Evolutionary conservation across 805 yeast genomes (phyloP), one percentile per base, ranked within the genome.

Genomic region (Nakazawaea sp.): DNA sequence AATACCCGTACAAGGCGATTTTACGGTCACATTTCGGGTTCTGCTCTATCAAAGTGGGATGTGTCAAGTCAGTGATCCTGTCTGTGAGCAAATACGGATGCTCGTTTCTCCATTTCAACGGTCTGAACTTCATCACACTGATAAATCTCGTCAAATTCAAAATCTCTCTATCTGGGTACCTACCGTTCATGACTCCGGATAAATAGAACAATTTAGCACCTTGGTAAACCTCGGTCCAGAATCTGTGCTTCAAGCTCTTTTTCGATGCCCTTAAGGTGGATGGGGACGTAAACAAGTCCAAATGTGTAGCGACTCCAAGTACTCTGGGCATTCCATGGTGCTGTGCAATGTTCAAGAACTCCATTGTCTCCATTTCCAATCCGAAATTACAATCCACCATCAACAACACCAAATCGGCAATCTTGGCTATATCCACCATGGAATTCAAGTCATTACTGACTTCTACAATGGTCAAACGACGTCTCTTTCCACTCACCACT

Each of bases 321-420:
- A 92, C 94, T 49, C 96, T 75, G 29, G 99, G 99, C 89, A 92
- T 92, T 60, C 98, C 99, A 59, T 92, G 98, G 54, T 90, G 97
- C 50, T 92, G 96, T 3, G 96, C 94, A 47, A 92, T 75, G 53
- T 92, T 94, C 45, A 92, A 68, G 53, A 92, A 92, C 61, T 92
- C 99, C 97, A 92, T 94, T 7, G 98, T 92, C 61, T 92, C 99
- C 99, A 92, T 92, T 66, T 92, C 99, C 42, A 92, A 78, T 6
- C 99, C 99, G 56, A 87, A 92, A 58, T 92, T 92, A 42, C 98
- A 97, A 64, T 92, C 99, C 42, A 92, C 78, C 71, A 92, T 63
- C 43, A 92, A 58, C 33, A 92, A 67, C 8, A 94, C 95, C 44
- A 92, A 68, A 59, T 92, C 99, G 0, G 97, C 96, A 40, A 89